Conservation (phyloP, 1,284 basidiomycete species). For the Trichosporon inkin region DNA sequence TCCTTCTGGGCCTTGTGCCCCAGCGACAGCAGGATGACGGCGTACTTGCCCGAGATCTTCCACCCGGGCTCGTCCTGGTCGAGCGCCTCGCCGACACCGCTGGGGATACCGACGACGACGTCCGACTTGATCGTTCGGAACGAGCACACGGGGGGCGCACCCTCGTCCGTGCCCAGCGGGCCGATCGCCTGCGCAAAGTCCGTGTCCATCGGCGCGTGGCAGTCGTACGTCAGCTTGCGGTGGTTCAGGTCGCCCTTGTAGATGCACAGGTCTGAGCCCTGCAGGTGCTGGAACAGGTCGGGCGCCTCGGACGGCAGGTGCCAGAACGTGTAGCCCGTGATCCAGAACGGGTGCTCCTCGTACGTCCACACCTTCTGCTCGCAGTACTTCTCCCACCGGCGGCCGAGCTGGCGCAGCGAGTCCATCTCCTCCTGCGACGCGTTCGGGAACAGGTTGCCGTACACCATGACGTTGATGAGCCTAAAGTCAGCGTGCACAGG, state of each 20-base stretch:
- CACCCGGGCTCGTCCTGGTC: constrained; percentile 88
- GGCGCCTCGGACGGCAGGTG: constrained; percentile 82
- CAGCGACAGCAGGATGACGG: constrained; percentile 4
- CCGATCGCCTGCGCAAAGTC: constrained; percentile 91
- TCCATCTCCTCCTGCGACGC: constrained; percentile 69
- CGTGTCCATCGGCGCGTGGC: constrained; percentile 83
- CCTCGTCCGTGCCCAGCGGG: constrained; percentile 81
- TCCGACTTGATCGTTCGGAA: constrained; percentile 86
- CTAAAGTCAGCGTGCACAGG: constrained; percentile 16
- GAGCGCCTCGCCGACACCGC: constrained; percentile 66
- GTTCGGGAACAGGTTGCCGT: constrained; percentile 81
- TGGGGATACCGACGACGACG: constrained; percentile 62
- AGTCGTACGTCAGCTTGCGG: constrained; percentile 82
- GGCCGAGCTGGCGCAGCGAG: constrained; percentile 72
- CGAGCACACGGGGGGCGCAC: constrained; percentile 81
- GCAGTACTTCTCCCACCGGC: constrained; percentile 95
- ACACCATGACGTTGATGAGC: constrained; percentile 76
- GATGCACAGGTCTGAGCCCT: constrained; percentile 83
- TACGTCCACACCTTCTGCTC: constrained; percentile 91
- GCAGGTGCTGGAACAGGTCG: constrained; percentile 89
- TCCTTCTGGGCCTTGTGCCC: constrained; percentile 32
- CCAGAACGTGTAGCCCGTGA: constrained; percentile 85
- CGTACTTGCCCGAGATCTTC: constrained; percentile 96
- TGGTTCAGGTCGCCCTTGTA: constrained; percentile 97
- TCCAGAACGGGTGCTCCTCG: constrained; percentile 90